These are phyloP conservation scores for Fusarium napiforme DNA, from an alignment of 2,329 filamentous ascomycete genomes.

Conservation along the genomic window DNA sequence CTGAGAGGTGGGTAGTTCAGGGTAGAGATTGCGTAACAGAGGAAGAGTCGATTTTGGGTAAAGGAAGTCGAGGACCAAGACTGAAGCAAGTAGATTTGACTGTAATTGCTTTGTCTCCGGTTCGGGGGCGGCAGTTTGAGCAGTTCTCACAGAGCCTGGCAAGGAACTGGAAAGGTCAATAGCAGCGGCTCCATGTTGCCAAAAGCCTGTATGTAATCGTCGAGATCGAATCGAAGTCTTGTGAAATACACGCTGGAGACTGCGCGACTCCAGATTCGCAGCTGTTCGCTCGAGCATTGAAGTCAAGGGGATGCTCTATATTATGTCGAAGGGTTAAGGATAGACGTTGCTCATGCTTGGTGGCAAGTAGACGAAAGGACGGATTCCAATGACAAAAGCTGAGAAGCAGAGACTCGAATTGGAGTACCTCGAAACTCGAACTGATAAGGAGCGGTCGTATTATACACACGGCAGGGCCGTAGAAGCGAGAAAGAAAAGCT, in stretches of 20 bases:
- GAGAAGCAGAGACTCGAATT: slow-evolving; percentile 13
- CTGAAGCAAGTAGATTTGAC: slow-evolving; percentile 55
- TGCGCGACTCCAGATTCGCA: slow-evolving; percentile 65
- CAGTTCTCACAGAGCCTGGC: slow-evolving; percentile 49
- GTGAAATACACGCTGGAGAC: slow-evolving; percentile 63
- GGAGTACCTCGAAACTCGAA: not conserved
- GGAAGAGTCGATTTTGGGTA: slow-evolving; percentile 60
- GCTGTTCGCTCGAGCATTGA: slow-evolving; percentile 70
- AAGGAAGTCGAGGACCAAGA: slow-evolving; percentile 66
- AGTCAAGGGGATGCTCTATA: slow-evolving; percentile 14
- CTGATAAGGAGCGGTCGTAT: not conserved
- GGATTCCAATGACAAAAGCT: not conserved
- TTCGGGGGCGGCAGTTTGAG: slow-evolving; percentile 35
- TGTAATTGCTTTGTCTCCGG: slow-evolving; percentile 41
- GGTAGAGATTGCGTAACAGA: slow-evolving; percentile 54
- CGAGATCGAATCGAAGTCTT: slow-evolving; percentile 54
- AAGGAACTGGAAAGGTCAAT: slow-evolving; percentile 60
- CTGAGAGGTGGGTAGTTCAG: slow-evolving; percentile 42
- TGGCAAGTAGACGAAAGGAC: slow-evolving; percentile 1
- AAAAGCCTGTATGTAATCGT: slow-evolving; percentile 62
- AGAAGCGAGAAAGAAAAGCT: not conserved
- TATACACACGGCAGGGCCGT: not conserved
- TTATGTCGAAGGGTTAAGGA: slow-evolving; percentile 26
- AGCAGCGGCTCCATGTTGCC: slow-evolving; percentile 64
- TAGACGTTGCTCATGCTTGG: slow-evolving; percentile 42